Evolutionary conservation across 1,139 yeast species (phyloP).

Genomic region (Pichia sp.): DNA sequence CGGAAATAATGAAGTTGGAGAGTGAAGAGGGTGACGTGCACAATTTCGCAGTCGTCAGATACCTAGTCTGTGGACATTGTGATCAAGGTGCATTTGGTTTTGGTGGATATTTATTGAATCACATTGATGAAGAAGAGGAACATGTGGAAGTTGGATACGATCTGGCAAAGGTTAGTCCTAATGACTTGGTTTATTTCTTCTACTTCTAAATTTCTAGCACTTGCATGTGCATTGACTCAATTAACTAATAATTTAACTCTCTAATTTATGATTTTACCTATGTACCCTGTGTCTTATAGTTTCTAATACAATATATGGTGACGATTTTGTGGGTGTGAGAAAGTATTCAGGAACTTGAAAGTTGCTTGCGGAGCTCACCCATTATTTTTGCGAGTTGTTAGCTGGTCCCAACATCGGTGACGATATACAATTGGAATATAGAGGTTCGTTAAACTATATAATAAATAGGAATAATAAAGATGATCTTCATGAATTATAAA

Average conservation of each 20-base stretch:
- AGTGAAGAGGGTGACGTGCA: constrained; percentile 12
- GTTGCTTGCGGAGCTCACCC: too few species aligned
- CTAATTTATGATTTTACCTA: not conserved
- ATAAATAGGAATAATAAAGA: not conserved
- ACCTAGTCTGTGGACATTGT: constrained; percentile 64
- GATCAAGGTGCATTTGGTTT: constrained; percentile 70
- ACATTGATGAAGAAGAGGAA: constrained; percentile 24
- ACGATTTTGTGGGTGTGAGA: too few species aligned
- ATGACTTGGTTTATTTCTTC: constrained; percentile 18
- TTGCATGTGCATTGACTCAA: not conserved
- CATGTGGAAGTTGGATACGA: constrained; percentile 13
- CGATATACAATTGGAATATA: too few species aligned
- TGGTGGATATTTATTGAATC: constrained; percentile 38
- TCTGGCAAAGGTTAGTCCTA: constrained; percentile 9
- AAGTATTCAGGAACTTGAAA: too few species aligned
- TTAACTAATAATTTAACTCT: not conserved
- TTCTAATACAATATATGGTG: too few species aligned
- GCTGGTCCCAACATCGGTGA: too few species aligned
- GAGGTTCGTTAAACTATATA: too few species aligned
- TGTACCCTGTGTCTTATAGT: not conserved
- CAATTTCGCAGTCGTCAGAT: constrained; percentile 37
- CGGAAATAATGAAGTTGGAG: constrained; percentile 11
- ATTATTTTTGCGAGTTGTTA: too few species aligned
- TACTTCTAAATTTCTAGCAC: constrained; percentile 1
- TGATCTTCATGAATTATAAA: constrained; percentile 1